These are phyloP conservation scores for Fusarium kyushuense DNA, from an alignment of 2,329 filamentous ascomycete species.

Conservation along the genomic window DNA sequence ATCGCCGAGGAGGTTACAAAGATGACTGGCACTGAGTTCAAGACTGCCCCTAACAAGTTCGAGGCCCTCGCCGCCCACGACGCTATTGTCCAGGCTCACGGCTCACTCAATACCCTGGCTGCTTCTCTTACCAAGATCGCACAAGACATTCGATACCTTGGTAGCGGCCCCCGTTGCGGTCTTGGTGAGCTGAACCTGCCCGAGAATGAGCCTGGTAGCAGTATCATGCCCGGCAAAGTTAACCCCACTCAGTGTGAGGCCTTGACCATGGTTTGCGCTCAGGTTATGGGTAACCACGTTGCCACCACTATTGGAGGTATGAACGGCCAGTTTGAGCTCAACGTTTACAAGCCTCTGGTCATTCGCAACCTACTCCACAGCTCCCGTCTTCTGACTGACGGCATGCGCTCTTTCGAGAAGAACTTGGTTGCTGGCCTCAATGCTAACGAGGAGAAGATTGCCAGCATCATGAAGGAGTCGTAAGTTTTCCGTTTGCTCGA, in stretches of 20 bases:
- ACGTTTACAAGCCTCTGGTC: slow-evolving; percentile 98
- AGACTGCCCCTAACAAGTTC: slow-evolving; percentile 99
- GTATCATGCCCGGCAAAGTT: slow-evolving; percentile 99
- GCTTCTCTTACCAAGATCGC: slow-evolving; percentile 96
- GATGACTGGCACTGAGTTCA: slow-evolving; percentile 93
- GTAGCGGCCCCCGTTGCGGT: slow-evolving; percentile 94
- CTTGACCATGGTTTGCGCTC: slow-evolving; percentile 95
- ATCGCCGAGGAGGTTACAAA: slow-evolving; percentile 91
- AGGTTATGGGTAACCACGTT: slow-evolving; percentile 98
- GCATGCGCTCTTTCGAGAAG: slow-evolving; percentile 95
- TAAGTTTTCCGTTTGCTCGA: slow-evolving; percentile 59
- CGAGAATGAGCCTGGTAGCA: slow-evolving; percentile 97
- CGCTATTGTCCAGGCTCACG: slow-evolving; percentile 92
- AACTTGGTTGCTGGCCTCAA: slow-evolving; percentile 89
- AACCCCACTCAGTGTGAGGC: slow-evolving; percentile 99
- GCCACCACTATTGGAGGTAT: slow-evolving; percentile 94
- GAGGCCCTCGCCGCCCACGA: slow-evolving; percentile 97
- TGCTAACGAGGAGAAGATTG: slow-evolving; percentile 94
- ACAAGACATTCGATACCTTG: slow-evolving; percentile 97
- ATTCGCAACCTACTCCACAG: slow-evolving; percentile 97
- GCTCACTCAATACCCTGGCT: slow-evolving; percentile 92
- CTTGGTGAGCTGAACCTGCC: slow-evolving; percentile 93
- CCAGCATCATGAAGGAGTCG: slow-evolving; percentile 92
- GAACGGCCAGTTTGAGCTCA: slow-evolving; percentile 98
- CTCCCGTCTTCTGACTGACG: slow-evolving; percentile 86